These are phyloP conservation scores for Pseudozyma hubeiensis DNA, from an alignment of 1,284 basidiomycete genomes.

Conservation along the genomic window DNA sequence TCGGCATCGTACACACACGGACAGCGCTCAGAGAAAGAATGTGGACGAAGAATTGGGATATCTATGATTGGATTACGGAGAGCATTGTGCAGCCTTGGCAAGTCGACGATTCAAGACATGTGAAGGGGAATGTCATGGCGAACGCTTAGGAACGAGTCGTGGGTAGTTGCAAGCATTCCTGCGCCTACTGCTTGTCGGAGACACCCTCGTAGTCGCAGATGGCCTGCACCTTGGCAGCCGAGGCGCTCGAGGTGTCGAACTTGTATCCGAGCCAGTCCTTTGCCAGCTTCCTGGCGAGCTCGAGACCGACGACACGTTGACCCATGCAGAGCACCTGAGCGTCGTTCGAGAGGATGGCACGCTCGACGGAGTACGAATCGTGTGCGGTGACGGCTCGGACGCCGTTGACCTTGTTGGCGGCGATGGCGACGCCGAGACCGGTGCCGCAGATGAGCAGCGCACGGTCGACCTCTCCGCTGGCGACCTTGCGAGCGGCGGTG, in stretches of 20 bases:
- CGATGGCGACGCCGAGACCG: conserved; percentile 70
- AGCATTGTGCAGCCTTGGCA: too few relatives aligned
- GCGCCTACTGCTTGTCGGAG: conserved; percentile 40
- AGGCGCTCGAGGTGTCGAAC: conserved; percentile 69
- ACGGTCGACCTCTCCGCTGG: conserved; percentile 70
- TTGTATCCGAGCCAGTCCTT: conserved; percentile 71
- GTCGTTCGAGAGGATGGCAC: conserved; percentile 70
- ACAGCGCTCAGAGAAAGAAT: too few relatives aligned
- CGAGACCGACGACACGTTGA: conserved; percentile 71
- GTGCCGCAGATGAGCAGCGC: conserved; percentile 71
- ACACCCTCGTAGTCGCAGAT: conserved; percentile 61
- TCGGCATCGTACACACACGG: too few relatives aligned
- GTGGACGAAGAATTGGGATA: not conserved
- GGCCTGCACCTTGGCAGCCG: conserved; percentile 70
- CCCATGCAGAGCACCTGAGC: conserved; percentile 71
- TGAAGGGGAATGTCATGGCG: too few relatives aligned
- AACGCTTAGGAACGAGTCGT: too few relatives aligned
- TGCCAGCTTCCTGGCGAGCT: conserved; percentile 69
- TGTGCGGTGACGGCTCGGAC: conserved; percentile 70
- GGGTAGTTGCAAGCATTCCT: too few relatives aligned
- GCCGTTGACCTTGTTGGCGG: conserved; percentile 70
- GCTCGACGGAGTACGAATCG: conserved; percentile 71
- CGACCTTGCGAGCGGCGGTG: conserved; percentile 70
- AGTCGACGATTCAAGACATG: too few relatives aligned
- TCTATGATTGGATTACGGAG: conserved; percentile 8